Evolutionary conservation across 2,329 filamentous ascomycete genomes (phyloP).

Genomic region (Chaetomium globosum): DNA sequence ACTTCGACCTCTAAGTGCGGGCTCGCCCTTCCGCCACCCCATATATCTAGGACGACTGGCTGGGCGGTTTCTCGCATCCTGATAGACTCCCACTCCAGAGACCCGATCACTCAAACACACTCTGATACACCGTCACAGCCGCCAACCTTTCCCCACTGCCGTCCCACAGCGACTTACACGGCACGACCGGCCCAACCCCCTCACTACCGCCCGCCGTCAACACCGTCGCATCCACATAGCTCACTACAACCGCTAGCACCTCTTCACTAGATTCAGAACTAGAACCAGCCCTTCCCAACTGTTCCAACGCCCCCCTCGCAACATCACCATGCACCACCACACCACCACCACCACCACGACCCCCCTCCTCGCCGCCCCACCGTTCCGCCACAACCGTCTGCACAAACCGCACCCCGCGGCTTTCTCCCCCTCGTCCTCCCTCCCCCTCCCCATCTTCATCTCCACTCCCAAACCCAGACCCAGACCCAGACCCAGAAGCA

Average conservation of each 20-base stretch:
- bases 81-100: no score
- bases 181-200: conserved; percentile 40
- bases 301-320: conserved; percentile 12
- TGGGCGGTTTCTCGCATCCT: no score
- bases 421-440: background rate
- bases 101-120: conserved; percentile 23
- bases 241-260: conserved; percentile 21
- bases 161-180: conserved; percentile 50
- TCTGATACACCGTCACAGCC: conserved; percentile 41
- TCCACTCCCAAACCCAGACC: background rate
- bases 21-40: no score
- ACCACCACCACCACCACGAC: no score
- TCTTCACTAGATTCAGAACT: background rate
- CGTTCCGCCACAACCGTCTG: conserved; percentile 31
- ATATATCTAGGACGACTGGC: background rate
- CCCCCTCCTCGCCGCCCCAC: background rate
- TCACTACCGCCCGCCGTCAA: conserved; percentile 8
- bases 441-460: background rate
- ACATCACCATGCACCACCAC: conserved; percentile 5
- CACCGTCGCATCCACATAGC: conserved; percentile 32
- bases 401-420: conserved; percentile 24
- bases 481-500: background rate
- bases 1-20: no score
- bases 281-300: conserved; percentile 13
- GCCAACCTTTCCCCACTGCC: conserved; percentile 42